Percentiles rank a stretch among this genome's conserved stretches.
Conservation (phyloP, 2,329 filamentous ascomycete species). For the Verticillium tricorpus region DNA sequence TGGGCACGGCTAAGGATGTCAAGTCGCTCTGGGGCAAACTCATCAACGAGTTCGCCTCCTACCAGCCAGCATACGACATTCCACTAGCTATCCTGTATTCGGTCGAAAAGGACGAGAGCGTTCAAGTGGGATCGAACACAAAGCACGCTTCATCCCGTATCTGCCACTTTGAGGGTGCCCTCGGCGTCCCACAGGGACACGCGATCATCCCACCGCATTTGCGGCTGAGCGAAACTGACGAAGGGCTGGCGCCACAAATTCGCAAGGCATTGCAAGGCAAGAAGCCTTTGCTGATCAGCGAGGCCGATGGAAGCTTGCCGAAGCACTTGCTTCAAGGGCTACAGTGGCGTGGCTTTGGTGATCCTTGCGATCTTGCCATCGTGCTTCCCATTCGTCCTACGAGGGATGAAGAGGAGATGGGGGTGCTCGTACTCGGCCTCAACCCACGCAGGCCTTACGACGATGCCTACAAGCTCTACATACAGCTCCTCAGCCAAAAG, state of each 20-base stretch:
- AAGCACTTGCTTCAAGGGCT: slow-evolving; percentile 53
- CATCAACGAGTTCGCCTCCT: slow-evolving; percentile 36
- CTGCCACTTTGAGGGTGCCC: slow-evolving; percentile 38
- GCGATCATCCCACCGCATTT: slow-evolving; percentile 33
- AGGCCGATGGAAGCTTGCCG: slow-evolving; percentile 50
- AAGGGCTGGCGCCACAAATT: slow-evolving; percentile 34
- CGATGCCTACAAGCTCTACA: slow-evolving; percentile 66
- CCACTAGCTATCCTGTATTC: slow-evolving; percentile 48
- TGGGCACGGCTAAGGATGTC: slow-evolving; percentile 37
- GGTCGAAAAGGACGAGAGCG: slow-evolving; percentile 34
- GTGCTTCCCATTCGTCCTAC: slow-evolving; percentile 65
- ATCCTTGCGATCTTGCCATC: slow-evolving; percentile 60
- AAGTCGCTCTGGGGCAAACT: slow-evolving; percentile 44
- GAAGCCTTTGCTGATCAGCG: slow-evolving; percentile 35
- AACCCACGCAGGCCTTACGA: slow-evolving; percentile 70
- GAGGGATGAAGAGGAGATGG: slow-evolving; percentile 61
- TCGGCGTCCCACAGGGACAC: slow-evolving; percentile 41
- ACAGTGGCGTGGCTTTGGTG: slow-evolving; percentile 58
- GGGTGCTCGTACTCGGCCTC: slow-evolving; percentile 64
- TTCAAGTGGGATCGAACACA: slow-evolving; percentile 14
- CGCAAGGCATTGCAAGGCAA: slow-evolving; percentile 31
- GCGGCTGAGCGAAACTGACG: slow-evolving; percentile 28
- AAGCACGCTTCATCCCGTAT: slow-evolving; percentile 25
- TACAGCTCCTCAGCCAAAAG: slow-evolving; percentile 50
- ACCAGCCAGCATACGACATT: slow-evolving; percentile 41